phyloP scores from a whole-genome alignment of 352 stramenopile species.

The Aphanomyces cochlioides region DNA sequence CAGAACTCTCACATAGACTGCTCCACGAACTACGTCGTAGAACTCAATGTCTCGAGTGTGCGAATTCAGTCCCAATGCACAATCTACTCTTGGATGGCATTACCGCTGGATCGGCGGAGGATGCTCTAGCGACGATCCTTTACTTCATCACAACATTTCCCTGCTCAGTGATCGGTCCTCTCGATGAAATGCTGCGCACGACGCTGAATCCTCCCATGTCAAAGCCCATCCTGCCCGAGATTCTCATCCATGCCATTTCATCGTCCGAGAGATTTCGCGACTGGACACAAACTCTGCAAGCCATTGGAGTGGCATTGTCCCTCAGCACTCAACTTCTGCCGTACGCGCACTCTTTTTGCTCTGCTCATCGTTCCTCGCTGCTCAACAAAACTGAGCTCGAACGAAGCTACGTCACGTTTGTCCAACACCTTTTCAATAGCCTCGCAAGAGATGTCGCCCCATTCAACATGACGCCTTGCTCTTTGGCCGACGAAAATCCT shows the following conservation, averaged over 20 bases:
- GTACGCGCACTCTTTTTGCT: neutral
- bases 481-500: slow-evolving; percentile 15
- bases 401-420: neutral
- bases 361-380: neutral
- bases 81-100: slow-evolving; percentile 25
- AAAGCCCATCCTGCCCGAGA: no score
- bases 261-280: neutral
- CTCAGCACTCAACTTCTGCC: neutral
- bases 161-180: neutral
- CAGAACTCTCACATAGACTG: neutral
- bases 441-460: slow-evolving; percentile 1
- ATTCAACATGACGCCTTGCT: slow-evolving; percentile 2
- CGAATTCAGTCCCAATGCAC: slow-evolving; percentile 28
- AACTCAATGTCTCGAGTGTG: slow-evolving; percentile 9
- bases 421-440: slow-evolving; percentile 13
- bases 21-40: neutral
- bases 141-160: slow-evolving; percentile 14
- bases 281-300: neutral
- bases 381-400: slow-evolving; percentile 27
- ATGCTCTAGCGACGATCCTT: neutral
- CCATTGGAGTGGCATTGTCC: neutral
- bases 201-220: no score
- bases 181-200: neutral
- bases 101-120: slow-evolving; percentile 26
- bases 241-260: neutral